Evolutionary conservation across 495 filamentous ascomycete genomes (phyloP).

Genomic region (Elaphomyces granulatus): DNA sequence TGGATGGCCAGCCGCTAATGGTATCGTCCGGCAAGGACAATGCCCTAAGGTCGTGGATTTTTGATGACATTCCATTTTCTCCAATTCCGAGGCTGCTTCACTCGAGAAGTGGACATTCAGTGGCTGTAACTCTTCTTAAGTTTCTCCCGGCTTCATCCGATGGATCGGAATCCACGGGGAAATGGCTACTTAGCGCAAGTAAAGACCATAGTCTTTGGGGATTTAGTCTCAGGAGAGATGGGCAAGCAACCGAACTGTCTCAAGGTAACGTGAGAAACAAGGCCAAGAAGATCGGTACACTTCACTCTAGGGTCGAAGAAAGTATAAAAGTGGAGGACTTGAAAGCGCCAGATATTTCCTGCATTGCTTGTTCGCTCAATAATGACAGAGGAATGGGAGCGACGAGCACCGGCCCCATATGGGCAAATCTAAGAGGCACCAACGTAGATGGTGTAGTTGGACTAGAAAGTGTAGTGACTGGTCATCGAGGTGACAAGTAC

Average conservation of each 20-base stretch:
- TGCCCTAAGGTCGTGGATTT: slow-evolving; percentile 87
- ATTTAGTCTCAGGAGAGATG: slow-evolving; percentile 86
- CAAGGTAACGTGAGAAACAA: slow-evolving; percentile 74
- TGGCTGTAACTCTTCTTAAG: slow-evolving; percentile 58
- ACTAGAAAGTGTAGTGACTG: slow-evolving; percentile 94
- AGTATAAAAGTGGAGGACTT: slow-evolving; percentile 50
- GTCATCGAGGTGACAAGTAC: slow-evolving; percentile 71
- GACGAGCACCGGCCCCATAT: slow-evolving; percentile 52
- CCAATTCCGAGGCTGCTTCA: slow-evolving; percentile 74
- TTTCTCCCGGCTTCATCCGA: slow-evolving; percentile 81
- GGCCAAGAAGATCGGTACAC: slow-evolving; percentile 64
- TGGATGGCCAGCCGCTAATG: slow-evolving; percentile 80
- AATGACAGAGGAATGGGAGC: slow-evolving; percentile 85
- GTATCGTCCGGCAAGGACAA: slow-evolving; percentile 88
- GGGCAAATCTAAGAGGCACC: slow-evolving; percentile 56
- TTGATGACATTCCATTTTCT: slow-evolving; percentile 75
- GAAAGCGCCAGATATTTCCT: slow-evolving; percentile 80
- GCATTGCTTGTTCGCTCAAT: slow-evolving; percentile 78
- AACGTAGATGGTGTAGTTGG: slow-evolving; percentile 63
- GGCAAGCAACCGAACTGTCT: slow-evolving; percentile 84
- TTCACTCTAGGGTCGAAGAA: slow-evolving; percentile 26
- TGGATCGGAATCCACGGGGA: slow-evolving; percentile 71
- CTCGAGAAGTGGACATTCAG: slow-evolving; percentile 72
- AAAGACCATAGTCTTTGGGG: slow-evolving; percentile 85
- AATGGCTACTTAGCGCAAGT: slow-evolving; percentile 88